Percentiles rank a stretch among this genome's conserved stretches.
phyloP scores from a whole-genome alignment of 2,329 filamentous ascomycete species.

The Helotiales sp. region DNA sequence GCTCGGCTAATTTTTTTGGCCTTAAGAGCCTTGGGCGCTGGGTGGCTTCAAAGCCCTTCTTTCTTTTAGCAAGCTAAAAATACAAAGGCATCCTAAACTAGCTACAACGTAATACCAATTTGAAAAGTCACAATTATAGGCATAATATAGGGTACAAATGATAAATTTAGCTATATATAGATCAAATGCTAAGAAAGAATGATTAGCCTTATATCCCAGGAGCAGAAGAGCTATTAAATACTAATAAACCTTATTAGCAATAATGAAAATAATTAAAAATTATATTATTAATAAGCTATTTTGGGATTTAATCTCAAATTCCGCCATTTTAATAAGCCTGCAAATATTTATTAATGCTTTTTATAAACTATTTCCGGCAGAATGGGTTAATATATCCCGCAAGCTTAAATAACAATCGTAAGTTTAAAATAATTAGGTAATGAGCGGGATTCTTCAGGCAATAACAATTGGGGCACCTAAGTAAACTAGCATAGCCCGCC shows the following conservation, averaged over 20 bases:
- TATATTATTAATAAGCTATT: neutral
- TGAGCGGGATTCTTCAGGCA: slow-evolving; percentile 1
- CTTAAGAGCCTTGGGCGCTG: neutral
- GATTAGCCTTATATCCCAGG: neutral
- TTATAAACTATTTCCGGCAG: neutral
- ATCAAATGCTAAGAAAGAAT: neutral
- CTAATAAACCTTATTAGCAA: neutral
- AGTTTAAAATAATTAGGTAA: neutral
- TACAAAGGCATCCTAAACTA: neutral
- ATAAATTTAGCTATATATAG: neutral
- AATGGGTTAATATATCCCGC: neutral
- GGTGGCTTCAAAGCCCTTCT: neutral
- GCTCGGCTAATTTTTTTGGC: neutral
- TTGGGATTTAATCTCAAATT: neutral
- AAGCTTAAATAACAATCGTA: neutral
- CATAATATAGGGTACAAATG: neutral
- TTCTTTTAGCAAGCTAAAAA: neutral
- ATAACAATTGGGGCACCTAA: neutral
- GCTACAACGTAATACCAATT: no score
- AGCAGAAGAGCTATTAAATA: neutral
- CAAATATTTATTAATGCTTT: neutral
- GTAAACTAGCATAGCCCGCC: neutral
- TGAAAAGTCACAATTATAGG: no score
- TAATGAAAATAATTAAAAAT: neutral
- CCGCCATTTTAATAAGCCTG: neutral